Conservation (phyloP, 495 filamentous ascomycete genomes). For the Lepraria neglecta region DNA sequence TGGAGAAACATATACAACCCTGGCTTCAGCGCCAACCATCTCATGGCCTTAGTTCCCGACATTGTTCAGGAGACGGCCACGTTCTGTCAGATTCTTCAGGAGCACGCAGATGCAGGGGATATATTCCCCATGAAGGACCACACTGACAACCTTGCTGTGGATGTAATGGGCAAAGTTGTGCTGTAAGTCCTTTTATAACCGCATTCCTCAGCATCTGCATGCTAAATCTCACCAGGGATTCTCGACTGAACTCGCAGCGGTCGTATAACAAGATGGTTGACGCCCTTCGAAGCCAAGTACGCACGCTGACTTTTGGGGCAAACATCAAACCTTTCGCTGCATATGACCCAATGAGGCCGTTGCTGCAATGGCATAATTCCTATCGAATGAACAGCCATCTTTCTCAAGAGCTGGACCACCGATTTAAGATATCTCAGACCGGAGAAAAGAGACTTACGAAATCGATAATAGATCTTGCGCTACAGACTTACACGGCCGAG, state of each 20-base stretch:
- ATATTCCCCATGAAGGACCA: constrained; percentile 34
- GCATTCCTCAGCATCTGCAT: neutral
- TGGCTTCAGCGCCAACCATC: constrained; percentile 39
- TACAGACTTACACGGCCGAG: constrained; percentile 14
- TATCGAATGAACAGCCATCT: constrained; percentile 17
- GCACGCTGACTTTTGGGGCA: constrained; percentile 1
- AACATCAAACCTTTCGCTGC: constrained; percentile 17
- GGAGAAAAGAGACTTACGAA: neutral
- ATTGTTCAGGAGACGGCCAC: constrained; percentile 39
- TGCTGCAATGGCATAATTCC: constrained; percentile 16
- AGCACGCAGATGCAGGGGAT: constrained; percentile 30
- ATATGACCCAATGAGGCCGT: constrained; percentile 17
- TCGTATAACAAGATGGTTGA: constrained; percentile 3
- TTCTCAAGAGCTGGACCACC: constrained; percentile 4
- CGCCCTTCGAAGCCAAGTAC: constrained; percentile 7
- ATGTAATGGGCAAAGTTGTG: constrained; percentile 40
- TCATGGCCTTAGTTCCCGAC: constrained; percentile 36
- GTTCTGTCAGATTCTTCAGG: constrained; percentile 33
- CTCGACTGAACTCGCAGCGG: constrained; percentile 8
- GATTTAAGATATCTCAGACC: constrained; percentile 5
- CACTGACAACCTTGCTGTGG: constrained; percentile 32
- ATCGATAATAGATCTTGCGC: constrained; percentile 17
- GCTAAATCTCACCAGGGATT: constrained; percentile 5
- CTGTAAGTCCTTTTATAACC: constrained; percentile 29
- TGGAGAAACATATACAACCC: constrained; percentile 42